Conservation (phyloP, 2,329 filamentous ascomycete genomes). For the Colletotrichum gigasporum region DNA sequence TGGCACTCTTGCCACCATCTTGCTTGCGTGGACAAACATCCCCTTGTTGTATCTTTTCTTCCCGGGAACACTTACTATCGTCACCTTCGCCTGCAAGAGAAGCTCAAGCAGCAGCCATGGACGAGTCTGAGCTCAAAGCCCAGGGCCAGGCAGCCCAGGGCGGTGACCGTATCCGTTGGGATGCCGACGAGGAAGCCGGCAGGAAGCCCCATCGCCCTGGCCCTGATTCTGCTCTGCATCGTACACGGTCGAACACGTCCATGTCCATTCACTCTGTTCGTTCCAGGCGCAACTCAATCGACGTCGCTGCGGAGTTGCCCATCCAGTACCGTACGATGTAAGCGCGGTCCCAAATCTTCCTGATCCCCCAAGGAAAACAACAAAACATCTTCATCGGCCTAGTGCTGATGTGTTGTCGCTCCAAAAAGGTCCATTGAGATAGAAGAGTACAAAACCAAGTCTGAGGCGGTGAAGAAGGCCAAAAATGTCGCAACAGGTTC, state of each 20-base stretch:
- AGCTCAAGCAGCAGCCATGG: constrained; percentile 31
- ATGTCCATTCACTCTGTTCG: constrained; percentile 52
- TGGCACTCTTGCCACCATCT: neutral
- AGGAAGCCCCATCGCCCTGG: constrained; percentile 22
- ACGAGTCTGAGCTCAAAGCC: constrained; percentile 38
- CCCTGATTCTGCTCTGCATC: constrained; percentile 33
- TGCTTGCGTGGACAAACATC: neutral
- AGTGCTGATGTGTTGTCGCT: constrained; percentile 44
- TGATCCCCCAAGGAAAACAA: neutral
- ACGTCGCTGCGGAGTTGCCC: constrained; percentile 54
- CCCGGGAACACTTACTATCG: too few species aligned
- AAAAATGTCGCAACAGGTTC: constrained; percentile 57
- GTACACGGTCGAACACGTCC: constrained; percentile 45
- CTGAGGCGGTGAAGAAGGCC: constrained; percentile 48
- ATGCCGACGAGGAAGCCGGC: constrained; percentile 45
- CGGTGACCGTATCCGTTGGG: constrained; percentile 46
- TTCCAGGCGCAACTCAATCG: constrained; percentile 47
- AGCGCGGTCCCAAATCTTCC: constrained; percentile 35
- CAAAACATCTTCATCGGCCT: neutral
- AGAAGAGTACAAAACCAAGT: constrained; percentile 55
- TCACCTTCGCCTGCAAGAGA: neutral
- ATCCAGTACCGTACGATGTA: constrained; percentile 65
- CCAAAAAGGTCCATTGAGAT: constrained; percentile 54
- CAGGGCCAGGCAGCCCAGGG: constrained; percentile 6
- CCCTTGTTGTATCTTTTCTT: neutral